phyloP scores from a whole-genome alignment of 805 yeast genomes.

The Maudiozyma serrabonitensis region DNA sequence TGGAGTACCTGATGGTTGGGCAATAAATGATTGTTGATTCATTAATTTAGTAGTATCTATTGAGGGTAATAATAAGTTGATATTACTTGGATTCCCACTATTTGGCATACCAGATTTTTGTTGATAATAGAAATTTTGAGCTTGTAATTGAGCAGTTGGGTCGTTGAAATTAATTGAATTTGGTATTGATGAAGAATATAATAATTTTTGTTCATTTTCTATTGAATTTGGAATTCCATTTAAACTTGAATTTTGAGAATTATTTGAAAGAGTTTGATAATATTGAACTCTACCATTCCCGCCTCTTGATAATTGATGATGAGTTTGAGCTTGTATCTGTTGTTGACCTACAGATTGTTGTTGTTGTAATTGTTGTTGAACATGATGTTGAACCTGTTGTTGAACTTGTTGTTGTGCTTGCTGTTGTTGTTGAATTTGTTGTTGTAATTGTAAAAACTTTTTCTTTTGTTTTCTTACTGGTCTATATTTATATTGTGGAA shows the following conservation, averaged over 20 bases:
- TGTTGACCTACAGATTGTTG: constrained; percentile 2
- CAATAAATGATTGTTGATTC: not conserved
- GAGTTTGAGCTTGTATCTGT: not conserved
- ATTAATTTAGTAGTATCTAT: not conserved
- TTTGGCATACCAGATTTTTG: not conserved
- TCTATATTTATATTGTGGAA: constrained; percentile 80
- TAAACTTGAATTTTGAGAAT: not conserved
- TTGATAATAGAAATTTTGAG: not conserved
- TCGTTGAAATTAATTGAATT: not conserved
- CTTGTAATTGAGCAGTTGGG: not conserved
- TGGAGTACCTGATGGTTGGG: not conserved
- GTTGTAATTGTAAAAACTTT: constrained; percentile 7
- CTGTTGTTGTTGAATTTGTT: constrained; percentile 3
- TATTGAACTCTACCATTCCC: not conserved
- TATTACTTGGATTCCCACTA: not conserved
- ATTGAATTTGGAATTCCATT: not conserved
- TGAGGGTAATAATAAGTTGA: not conserved
- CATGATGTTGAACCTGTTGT: constrained; percentile 6
- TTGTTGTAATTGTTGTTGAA: constrained; percentile 9
- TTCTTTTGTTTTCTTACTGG: constrained; percentile 32
- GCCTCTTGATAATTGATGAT: not conserved
- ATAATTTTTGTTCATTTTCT: not conserved
- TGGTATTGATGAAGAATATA: not conserved
- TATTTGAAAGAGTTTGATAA: not conserved
- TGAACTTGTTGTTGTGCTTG: constrained; percentile 3